Evolutionary conservation across 306 rosid species (phyloP).

Genomic region (Castanea mollissima): DNA sequence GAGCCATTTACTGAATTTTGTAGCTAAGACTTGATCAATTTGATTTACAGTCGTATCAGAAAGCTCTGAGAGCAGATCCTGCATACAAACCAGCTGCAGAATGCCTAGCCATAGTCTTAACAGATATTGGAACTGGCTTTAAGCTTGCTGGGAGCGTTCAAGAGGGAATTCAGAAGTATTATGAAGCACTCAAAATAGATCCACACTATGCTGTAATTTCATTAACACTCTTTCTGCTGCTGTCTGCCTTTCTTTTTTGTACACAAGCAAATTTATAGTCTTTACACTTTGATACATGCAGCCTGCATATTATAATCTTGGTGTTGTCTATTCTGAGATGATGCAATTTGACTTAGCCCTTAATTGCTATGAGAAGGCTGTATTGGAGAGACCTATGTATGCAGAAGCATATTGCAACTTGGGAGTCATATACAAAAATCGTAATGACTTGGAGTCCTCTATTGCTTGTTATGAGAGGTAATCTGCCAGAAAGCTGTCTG

Average conservation of each 20-base stretch:
- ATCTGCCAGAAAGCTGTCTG: background rate
- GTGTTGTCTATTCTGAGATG: constrained; percentile 98
- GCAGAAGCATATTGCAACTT: constrained; percentile 99
- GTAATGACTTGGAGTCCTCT: constrained; percentile 93
- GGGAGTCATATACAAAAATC: constrained; percentile 97
- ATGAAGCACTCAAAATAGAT: constrained; percentile 93
- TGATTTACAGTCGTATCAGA: constrained; percentile 86
- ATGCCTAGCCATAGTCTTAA: constrained; percentile 93
- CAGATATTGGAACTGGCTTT: constrained; percentile 97
- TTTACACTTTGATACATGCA: constrained; percentile 37
- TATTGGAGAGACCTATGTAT: constrained; percentile 94
- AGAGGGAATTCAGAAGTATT: constrained; percentile 96
- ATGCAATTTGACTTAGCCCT: constrained; percentile 98
- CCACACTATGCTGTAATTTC: constrained; percentile 87
- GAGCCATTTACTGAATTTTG: background rate
- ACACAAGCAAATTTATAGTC: constrained; percentile 9
- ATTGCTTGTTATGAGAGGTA: constrained; percentile 99
- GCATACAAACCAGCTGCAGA: constrained; percentile 89
- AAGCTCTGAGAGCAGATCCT: constrained; percentile 79
- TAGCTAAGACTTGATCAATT: constrained; percentile 11
- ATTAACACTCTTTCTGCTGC: constrained; percentile 14
- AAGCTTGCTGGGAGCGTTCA: constrained; percentile 95
- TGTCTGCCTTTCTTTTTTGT: constrained; percentile 7
- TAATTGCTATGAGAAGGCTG: constrained; percentile 92
- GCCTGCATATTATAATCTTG: constrained; percentile 99